A percentile compares a stretch with the other conserved stretches of the same genome.
phyloP scores from a whole-genome alignment of 129 eudicot genomes.

The Rutidosis leptorrhynchoides region DNA sequence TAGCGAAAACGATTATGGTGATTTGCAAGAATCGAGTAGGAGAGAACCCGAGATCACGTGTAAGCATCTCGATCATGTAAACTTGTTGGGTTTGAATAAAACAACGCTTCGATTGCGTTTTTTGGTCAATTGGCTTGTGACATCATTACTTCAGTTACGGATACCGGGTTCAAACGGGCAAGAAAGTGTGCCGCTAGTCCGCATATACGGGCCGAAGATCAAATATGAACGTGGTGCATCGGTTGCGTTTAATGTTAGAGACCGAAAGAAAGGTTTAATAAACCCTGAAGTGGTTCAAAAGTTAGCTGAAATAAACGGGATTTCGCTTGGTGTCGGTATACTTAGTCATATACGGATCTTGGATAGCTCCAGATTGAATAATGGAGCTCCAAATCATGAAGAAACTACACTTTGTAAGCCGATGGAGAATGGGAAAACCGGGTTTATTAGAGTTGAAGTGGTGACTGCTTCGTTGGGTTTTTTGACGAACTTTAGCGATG shows the following conservation, averaged over 20 bases:
- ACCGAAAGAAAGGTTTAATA: constrained; percentile 58
- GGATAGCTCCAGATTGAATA: constrained; percentile 54
- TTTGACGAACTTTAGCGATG: constrained; percentile 85
- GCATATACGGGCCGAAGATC: constrained; percentile 90
- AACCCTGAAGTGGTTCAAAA: constrained; percentile 81
- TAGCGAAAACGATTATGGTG: constrained; percentile 71
- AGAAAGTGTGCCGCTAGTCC: constrained; percentile 57
- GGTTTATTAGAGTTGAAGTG: constrained; percentile 84
- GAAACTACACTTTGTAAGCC: constrained; percentile 87
- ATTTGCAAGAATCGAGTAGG: constrained; percentile 65
- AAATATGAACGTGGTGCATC: constrained; percentile 97
- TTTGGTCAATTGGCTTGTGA: constrained; percentile 95
- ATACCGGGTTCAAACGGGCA: constrained; percentile 55
- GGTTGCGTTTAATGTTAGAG: constrained; percentile 83
- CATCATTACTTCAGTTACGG: constrained; percentile 81
- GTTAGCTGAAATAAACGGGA: constrained; percentile 76
- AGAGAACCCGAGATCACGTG: constrained; percentile 90
- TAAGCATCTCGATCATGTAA: constrained; percentile 94
- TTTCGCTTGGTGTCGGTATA: constrained; percentile 87
- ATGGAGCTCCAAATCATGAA: constrained; percentile 44
- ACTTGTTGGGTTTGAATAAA: constrained; percentile 85
- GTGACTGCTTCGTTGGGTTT: constrained; percentile 97
- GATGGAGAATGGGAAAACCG: constrained; percentile 83
- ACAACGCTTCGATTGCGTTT: constrained; percentile 84
- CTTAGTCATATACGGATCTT: constrained; percentile 78